Evolutionary conservation across 352 stramenopile species (phyloP).

Genomic region (Globisporangium spiculum): DNA sequence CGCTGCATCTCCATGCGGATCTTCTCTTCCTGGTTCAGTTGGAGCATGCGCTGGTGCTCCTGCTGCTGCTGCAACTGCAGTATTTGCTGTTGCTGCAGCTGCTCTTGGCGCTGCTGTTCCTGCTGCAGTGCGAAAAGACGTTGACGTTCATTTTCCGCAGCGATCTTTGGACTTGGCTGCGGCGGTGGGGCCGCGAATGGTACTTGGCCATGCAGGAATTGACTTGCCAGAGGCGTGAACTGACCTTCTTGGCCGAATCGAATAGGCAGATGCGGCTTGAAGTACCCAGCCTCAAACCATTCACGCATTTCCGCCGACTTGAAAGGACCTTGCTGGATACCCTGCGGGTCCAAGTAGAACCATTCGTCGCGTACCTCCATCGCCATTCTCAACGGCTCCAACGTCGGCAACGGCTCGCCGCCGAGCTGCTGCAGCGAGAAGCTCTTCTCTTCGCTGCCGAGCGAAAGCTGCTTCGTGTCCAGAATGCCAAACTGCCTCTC

Average conservation of each 20-base stretch:
- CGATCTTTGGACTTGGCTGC: slow-evolving; percentile 14
- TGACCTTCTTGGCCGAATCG: slow-evolving; percentile 68
- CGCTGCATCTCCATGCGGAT: slow-evolving; percentile 83
- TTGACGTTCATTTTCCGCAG: slow-evolving; percentile 40
- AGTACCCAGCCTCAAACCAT: slow-evolving; percentile 89
- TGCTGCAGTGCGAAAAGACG: slow-evolving; percentile 58
- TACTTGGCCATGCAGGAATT: slow-evolving; percentile 70
- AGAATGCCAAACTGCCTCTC: slow-evolving; percentile 27
- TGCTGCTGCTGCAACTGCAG: slow-evolving; percentile 65
- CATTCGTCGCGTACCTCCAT: slow-evolving; percentile 70
- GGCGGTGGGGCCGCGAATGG: slow-evolving; percentile 51
- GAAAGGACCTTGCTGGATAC: slow-evolving; percentile 80
- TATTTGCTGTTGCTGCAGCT: slow-evolving; percentile 65
- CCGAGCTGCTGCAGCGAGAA: slow-evolving; percentile 27
- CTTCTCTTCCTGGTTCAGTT: slow-evolving; percentile 72
- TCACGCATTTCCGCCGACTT: slow-evolving; percentile 86
- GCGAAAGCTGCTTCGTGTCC: slow-evolving; percentile 30
- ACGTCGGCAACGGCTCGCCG: slow-evolving; percentile 19
- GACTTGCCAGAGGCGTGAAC: slow-evolving; percentile 74
- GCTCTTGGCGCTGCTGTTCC: slow-evolving; percentile 51
- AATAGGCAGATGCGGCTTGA: slow-evolving; percentile 87
- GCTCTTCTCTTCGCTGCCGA: slow-evolving; percentile 30
- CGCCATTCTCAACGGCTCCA: slow-evolving; percentile 35
- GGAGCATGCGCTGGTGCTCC: slow-evolving; percentile 66
- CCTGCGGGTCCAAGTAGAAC: slow-evolving; percentile 86